These are phyloP conservation scores for Leucogyrophana mollusca DNA, from an alignment of 768 basidiomycete genomes.

Conservation along the genomic window DNA sequence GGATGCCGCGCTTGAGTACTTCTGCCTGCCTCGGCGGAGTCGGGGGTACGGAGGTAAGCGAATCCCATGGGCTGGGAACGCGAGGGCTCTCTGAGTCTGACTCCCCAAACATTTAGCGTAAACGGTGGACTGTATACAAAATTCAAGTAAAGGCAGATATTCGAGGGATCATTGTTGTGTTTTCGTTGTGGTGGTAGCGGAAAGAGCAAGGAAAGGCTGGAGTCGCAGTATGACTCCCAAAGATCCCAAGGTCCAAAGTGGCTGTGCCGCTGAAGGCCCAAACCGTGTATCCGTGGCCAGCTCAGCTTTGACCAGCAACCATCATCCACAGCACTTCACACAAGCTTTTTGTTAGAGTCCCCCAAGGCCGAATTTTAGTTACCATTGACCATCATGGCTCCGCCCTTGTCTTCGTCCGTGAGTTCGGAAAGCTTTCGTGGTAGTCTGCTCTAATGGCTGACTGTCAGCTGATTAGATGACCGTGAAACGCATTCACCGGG, in stretches of 20 bases:
- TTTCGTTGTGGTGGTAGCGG: not conserved
- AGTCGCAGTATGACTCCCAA: slow-evolving; percentile 6
- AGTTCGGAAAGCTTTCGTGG: slow-evolving; percentile 1
- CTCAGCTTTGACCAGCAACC: not conserved
- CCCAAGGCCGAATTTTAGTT: not conserved
- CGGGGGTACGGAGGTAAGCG: slow-evolving; percentile 58
- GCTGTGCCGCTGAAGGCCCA: too few species aligned
- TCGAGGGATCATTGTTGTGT: slow-evolving; percentile 52
- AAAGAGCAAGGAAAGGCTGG: not conserved
- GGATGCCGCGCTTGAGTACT: slow-evolving; percentile 38
- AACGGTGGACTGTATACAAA: slow-evolving; percentile 4
- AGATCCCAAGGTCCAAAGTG: too few species aligned
- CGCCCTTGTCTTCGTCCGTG: slow-evolving; percentile 21
- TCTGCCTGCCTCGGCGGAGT: slow-evolving; percentile 29
- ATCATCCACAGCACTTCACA: not conserved
- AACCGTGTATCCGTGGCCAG: too few species aligned
- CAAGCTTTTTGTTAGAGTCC: not conserved
- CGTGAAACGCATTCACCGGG: slow-evolving; percentile 80
- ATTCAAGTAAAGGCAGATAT: slow-evolving; percentile 37
- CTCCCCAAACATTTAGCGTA: slow-evolving; percentile 71
- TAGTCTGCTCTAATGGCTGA: not conserved
- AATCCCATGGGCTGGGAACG: slow-evolving; percentile 82
- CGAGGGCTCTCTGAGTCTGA: slow-evolving; percentile 77
- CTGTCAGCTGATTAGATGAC: slow-evolving; percentile 46
- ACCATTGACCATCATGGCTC: slow-evolving; percentile 18